phyloP scores from a whole-genome alignment of 495 filamentous ascomycete genomes.

The Penicillium bialowiezense region DNA sequence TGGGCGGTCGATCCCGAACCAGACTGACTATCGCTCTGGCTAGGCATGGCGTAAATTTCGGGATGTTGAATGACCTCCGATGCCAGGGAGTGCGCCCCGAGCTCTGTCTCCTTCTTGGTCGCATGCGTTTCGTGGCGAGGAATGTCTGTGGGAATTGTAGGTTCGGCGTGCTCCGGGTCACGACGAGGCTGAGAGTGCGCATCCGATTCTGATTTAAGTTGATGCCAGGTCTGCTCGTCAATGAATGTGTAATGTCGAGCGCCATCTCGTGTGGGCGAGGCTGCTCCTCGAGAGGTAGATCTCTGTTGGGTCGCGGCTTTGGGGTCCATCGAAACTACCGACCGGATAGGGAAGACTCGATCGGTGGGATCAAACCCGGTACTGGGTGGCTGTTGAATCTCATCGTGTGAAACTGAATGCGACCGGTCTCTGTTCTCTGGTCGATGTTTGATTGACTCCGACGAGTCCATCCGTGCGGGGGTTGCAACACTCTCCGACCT shows the following conservation, averaged over 20 bases:
- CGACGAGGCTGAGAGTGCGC: not conserved
- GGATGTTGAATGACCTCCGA: slow-evolving; percentile 19
- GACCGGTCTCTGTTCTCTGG: slow-evolving; percentile 18
- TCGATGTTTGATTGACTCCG: not conserved
- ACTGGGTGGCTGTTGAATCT: slow-evolving; percentile 3
- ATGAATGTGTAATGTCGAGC: slow-evolving; percentile 34
- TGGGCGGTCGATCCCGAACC: not conserved
- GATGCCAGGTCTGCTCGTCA: slow-evolving; percentile 28
- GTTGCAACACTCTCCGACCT: slow-evolving; percentile 16
- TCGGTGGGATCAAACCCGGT: slow-evolving; percentile 44
- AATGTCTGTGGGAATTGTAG: slow-evolving; percentile 12
- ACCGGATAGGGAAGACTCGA: slow-evolving; percentile 81
- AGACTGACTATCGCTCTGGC: slow-evolving; percentile 8
- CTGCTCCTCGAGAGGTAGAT: slow-evolving; percentile 3
- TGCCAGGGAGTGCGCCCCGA: slow-evolving; percentile 22
- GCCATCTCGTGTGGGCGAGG: slow-evolving; percentile 23
- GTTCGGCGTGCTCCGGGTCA: not conserved
- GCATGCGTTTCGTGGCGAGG: slow-evolving; percentile 11
- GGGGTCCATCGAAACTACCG: slow-evolving; percentile 72
- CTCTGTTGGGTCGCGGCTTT: slow-evolving; percentile 12
- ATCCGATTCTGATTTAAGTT: slow-evolving; percentile 16
- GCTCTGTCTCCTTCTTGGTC: slow-evolving; percentile 14
- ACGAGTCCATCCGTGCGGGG: not conserved
- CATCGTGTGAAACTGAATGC: slow-evolving; percentile 13
- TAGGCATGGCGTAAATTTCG: slow-evolving; percentile 15